Percentiles rank a stretch among this genome's conserved stretches.
Conservation (phyloP, 2,329 filamentous ascomycete genomes). For the Xylaria hypoxylon region DNA sequence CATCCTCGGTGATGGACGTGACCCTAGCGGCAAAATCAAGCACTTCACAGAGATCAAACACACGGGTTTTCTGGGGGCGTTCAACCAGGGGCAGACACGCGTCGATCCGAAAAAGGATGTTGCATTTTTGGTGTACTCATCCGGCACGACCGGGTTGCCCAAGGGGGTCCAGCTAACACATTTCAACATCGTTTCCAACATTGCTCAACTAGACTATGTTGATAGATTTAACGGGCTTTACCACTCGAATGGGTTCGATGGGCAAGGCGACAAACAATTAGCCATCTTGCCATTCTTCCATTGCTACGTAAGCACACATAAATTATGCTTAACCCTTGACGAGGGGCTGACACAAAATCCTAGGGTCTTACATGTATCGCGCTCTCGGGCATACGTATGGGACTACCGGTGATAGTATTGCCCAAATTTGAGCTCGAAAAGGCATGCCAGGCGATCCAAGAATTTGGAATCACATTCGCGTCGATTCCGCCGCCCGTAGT, state of each 20-base stretch:
- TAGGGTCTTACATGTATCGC: slow-evolving; percentile 77
- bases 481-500: slow-evolving; percentile 90
- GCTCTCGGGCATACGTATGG: slow-evolving; percentile 74
- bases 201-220: slow-evolving; percentile 64
- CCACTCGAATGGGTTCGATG: slow-evolving; percentile 65
- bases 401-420: slow-evolving; percentile 77
- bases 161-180: slow-evolving; percentile 93
- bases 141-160: slow-evolving; percentile 88
- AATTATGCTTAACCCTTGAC: not conserved
- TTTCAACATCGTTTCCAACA: slow-evolving; percentile 82
- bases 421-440: slow-evolving; percentile 83
- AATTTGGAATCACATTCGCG: slow-evolving; percentile 78
- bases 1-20: slow-evolving; percentile 76
- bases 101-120: slow-evolving; percentile 77
- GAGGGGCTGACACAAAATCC: slow-evolving; percentile 6
- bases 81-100: slow-evolving; percentile 64
- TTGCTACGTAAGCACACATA: slow-evolving; percentile 75
- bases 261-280: slow-evolving; percentile 77
- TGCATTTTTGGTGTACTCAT: slow-evolving; percentile 88
- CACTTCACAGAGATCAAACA: slow-evolving; percentile 80
- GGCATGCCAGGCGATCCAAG: slow-evolving; percentile 81
- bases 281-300: slow-evolving; percentile 91
- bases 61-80: slow-evolving; percentile 68
- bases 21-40: slow-evolving; percentile 68
- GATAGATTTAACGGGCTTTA: slow-evolving; percentile 69